phyloP scores from a whole-genome alignment of 2,329 filamentous ascomycete genomes.

The Xylariaceae sp. region DNA sequence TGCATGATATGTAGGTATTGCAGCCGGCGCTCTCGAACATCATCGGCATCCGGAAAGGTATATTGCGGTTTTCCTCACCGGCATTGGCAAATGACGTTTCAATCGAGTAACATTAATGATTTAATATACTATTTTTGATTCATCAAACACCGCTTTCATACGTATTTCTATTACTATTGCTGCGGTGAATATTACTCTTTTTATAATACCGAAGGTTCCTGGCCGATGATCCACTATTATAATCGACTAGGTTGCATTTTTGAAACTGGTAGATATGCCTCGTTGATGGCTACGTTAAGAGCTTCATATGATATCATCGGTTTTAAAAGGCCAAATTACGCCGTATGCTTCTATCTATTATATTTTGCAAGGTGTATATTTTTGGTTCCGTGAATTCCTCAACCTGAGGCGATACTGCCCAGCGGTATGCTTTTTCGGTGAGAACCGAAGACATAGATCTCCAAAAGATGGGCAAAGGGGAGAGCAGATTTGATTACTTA shows the following conservation, averaged over 20 bases:
- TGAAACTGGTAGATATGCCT: neutral
- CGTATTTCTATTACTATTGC: conserved; percentile 1
- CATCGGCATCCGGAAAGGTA: conserved; percentile 1
- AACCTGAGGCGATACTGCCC: too few relatives aligned
- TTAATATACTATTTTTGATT: conserved; percentile 10
- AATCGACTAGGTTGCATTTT: neutral
- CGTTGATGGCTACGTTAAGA: neutral
- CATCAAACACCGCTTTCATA: conserved; percentile 9
- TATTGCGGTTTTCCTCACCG: conserved; percentile 5
- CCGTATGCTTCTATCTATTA: too few relatives aligned
- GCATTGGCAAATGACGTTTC: neutral
- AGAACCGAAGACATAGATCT: too few relatives aligned
- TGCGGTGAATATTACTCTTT: neutral
- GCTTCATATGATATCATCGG: neutral
- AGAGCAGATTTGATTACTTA: too few relatives aligned
- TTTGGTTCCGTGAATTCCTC: too few relatives aligned
- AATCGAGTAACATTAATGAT: conserved; percentile 9
- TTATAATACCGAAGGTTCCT: conserved; percentile 5
- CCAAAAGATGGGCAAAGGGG: too few relatives aligned
- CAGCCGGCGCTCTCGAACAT: conserved; percentile 18
- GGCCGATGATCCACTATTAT: neutral
- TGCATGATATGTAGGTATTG: conserved; percentile 11
- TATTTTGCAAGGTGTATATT: too few relatives aligned
- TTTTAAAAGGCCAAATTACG: too few relatives aligned
- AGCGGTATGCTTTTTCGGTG: too few relatives aligned